phyloP scores from a whole-genome alignment of 2,329 filamentous ascomycete species.

The Neopestalotiopsis rosae region DNA sequence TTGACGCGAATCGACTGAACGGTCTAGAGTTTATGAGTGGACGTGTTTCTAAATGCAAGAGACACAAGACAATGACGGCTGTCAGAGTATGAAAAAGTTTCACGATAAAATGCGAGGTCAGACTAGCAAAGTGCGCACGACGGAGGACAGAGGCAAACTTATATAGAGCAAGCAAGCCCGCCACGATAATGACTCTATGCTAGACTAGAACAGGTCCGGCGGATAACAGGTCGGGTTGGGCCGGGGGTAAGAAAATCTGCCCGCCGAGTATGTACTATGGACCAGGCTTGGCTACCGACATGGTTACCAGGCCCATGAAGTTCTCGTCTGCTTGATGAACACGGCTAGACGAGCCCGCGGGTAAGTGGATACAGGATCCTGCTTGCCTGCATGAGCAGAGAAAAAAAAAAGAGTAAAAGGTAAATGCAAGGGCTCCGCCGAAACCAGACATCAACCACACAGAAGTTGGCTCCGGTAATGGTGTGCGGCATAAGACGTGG shows the following conservation, averaged over 20 bases:
- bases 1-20: neutral
- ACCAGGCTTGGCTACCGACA: neutral
- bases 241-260: conserved; percentile 5
- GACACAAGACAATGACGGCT: neutral
- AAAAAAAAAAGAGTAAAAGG: neutral
- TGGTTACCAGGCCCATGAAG: conserved; percentile 10
- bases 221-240: neutral
- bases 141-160: conserved; percentile 2
- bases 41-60: neutral
- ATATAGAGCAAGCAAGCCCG: conserved; percentile 15
- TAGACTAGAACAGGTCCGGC: neutral
- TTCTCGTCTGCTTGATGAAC: conserved; percentile 4
- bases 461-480: conserved; percentile 10
- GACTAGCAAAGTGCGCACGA: neutral
- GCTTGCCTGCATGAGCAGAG: conserved; percentile 18
- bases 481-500: conserved; percentile 14
- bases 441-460: conserved; percentile 11
- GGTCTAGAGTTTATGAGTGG: neutral
- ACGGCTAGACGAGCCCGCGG: conserved; percentile 9
- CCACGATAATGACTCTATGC: conserved; percentile 4
- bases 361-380: conserved; percentile 11
- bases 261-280: neutral
- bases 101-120: neutral
- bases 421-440: conserved; percentile 18
- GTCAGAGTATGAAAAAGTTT: neutral